A percentile compares a stretch with the other conserved stretches of the same genome.
phyloP scores from a whole-genome alignment of 225 moss, liverwort and hornwort species.

The Physcomitrium patens region DNA sequence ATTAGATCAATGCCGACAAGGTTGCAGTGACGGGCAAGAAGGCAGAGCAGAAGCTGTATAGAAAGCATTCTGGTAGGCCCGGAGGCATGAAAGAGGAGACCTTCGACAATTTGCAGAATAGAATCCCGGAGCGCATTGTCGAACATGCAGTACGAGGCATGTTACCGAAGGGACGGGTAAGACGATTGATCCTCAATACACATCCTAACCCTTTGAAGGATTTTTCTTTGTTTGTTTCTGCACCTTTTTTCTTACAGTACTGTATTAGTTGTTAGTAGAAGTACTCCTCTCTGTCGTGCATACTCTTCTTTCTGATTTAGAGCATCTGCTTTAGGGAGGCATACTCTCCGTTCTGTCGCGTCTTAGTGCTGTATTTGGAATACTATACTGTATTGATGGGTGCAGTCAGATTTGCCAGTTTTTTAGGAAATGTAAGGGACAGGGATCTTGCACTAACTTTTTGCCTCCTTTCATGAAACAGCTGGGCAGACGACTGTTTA shows the following conservation, averaged over 20 bases:
- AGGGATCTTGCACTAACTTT: neutral
- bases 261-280: no score
- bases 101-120: conserved; percentile 65
- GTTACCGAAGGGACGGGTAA: conserved; percentile 87
- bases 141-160: conserved; percentile 84
- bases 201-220: neutral
- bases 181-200: conserved; percentile 16
- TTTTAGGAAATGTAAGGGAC: neutral
- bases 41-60: conserved; percentile 73
- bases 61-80: conserved; percentile 83
- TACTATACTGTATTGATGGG: no score
- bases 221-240: no score
- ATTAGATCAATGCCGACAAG: conserved; percentile 85
- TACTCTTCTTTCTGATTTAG: no score
- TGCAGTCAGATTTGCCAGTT: no score
- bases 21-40: conserved; percentile 89
- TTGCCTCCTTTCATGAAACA: conserved; percentile 34
- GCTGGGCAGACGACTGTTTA: conserved; percentile 85
- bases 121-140: conserved; percentile 86
- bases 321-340: no score
- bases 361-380: no score
- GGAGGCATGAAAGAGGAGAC: conserved; percentile 84
- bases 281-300: no score
- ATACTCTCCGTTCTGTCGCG: no score
- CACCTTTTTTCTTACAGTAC: no score